Evolutionary conservation across 495 filamentous ascomycete species (phyloP).

Genomic region (Tuber melanosporum): DNA sequence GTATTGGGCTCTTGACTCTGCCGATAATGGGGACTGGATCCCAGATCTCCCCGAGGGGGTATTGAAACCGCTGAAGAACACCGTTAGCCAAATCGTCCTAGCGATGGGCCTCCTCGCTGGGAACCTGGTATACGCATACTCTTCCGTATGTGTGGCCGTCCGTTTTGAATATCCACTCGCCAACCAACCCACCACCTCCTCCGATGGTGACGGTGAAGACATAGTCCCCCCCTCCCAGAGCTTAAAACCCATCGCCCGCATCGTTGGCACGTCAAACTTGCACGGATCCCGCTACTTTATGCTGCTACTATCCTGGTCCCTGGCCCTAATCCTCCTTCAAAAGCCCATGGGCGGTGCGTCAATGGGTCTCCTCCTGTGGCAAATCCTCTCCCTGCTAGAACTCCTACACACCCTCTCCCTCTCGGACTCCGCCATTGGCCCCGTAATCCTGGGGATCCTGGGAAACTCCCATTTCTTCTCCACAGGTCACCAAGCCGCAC

Average conservation of each 20-base stretch:
- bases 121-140: slow-evolving; percentile 64
- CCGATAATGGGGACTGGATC: slow-evolving; percentile 84
- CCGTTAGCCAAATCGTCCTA: slow-evolving; percentile 69
- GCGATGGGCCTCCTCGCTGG: slow-evolving; percentile 61
- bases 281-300: slow-evolving; percentile 88
- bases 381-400: slow-evolving; percentile 80
- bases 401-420: slow-evolving; percentile 74
- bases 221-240: slow-evolving; percentile 40
- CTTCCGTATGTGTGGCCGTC: slow-evolving; percentile 67
- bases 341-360: slow-evolving; percentile 92
- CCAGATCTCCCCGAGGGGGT: slow-evolving; percentile 51
- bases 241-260: slow-evolving; percentile 54
- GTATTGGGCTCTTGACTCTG: slow-evolving; percentile 86
- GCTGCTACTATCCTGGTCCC: slow-evolving; percentile 67
- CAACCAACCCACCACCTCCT: slow-evolving; percentile 39
- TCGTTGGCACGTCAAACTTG: slow-evolving; percentile 85
- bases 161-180: slow-evolving; percentile 41
- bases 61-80: slow-evolving; percentile 66
- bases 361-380: slow-evolving; percentile 69
- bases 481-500: slow-evolving; percentile 88
- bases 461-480: slow-evolving; percentile 95
- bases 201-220: slow-evolving; percentile 8
- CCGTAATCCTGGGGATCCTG: slow-evolving; percentile 73
- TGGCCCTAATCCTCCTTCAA: slow-evolving; percentile 70
- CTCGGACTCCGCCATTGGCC: slow-evolving; percentile 66